A percentile compares a stretch with the other conserved stretches of the same genome.
These are phyloP conservation scores for Botrytis byssoidea DNA, from an alignment of 2,329 filamentous ascomycete species.

Conservation along the genomic window DNA sequence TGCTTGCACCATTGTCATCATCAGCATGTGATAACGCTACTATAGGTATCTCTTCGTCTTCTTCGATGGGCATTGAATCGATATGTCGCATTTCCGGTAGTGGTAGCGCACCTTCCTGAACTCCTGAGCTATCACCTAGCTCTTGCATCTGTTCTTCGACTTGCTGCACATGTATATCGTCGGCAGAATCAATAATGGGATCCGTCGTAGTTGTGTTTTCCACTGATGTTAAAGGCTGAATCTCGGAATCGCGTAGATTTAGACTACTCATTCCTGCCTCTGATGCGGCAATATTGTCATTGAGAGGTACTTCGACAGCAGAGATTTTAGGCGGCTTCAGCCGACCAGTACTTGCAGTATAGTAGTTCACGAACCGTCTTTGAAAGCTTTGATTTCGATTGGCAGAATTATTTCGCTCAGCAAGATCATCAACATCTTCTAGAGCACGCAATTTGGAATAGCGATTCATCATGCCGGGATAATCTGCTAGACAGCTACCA, in stretches of 20 bases:
- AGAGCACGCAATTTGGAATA: conserved; percentile 69
- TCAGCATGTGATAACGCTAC: neutral
- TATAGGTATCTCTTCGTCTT: conserved; percentile 30
- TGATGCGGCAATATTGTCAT: conserved; percentile 25
- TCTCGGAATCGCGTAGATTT: conserved; percentile 24
- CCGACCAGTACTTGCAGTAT: conserved; percentile 77
- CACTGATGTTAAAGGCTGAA: conserved; percentile 42
- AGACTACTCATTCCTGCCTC: conserved; percentile 32
- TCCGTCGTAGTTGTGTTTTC: conserved; percentile 33
- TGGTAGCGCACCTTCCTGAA: conserved; percentile 32
- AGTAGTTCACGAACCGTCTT: conserved; percentile 85
- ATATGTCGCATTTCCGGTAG: conserved; percentile 40
- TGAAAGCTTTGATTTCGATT: conserved; percentile 44
- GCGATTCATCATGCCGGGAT: conserved; percentile 63
- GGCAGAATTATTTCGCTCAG: conserved; percentile 28
- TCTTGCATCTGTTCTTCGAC: conserved; percentile 35
- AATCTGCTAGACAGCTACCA: conserved; percentile 77
- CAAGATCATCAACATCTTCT: conserved; percentile 65
- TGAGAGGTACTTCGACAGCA: conserved; percentile 24
- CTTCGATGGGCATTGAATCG: conserved; percentile 44
- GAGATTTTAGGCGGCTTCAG: conserved; percentile 51
- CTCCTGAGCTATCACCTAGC: conserved; percentile 33
- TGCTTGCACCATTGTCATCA: neutral
- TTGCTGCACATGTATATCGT: conserved; percentile 39
- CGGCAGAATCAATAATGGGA: conserved; percentile 33